Evolutionary conservation across 1,139 yeast species (phyloP), one percentile per base, ranked within the genome.

Genomic region (Lodderomyces parapsilosis): DNA sequence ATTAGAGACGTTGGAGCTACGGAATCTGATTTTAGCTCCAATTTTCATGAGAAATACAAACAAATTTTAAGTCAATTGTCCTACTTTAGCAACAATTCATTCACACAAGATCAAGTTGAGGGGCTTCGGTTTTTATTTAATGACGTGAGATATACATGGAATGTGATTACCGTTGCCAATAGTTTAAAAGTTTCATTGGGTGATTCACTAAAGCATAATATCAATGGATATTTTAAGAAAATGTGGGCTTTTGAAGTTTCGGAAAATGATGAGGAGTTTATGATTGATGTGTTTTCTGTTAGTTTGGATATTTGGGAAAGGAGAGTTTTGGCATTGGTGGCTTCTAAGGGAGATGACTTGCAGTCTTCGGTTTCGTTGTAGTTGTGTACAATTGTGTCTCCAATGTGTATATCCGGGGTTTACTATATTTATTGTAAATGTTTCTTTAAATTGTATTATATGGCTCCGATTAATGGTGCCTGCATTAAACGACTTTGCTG

Each of bases 241-340:
- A 31, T 43, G 7, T 43, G 46, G 46, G 32, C 30, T 11, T 39
- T 38, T 23, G 38, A 41, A 33, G 17, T 43, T 11, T 22, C 37
- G 6, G 32, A 24, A n/a, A 34, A 9, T 11, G 37, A 41, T 23
- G 44, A 43, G 11, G 17, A 27, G 11, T 43, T 43, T 24, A 15
- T 43, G 11, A 38, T 38, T 27, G 46, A 43, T 23, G 23, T 41
- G 13, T 39, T 41, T 41, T 41, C 46, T 7, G 37, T 40, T 9
- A 36, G 43, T 32, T 40, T 43, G 15, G 37, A 36, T 25, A 31
- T 41, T 20, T 43, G 46, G 46, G 44, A 43, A 33, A 36, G 33
- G 37, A 41, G 37, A 36, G 39, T 41, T 36, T 20, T 41, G 9
- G 35, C 41, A 17, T 38, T 34, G 18, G 31, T 38, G 14, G 33